Conservation (phyloP, 129 eudicot species). For the Rutidosis leptorrhynchoides region DNA sequence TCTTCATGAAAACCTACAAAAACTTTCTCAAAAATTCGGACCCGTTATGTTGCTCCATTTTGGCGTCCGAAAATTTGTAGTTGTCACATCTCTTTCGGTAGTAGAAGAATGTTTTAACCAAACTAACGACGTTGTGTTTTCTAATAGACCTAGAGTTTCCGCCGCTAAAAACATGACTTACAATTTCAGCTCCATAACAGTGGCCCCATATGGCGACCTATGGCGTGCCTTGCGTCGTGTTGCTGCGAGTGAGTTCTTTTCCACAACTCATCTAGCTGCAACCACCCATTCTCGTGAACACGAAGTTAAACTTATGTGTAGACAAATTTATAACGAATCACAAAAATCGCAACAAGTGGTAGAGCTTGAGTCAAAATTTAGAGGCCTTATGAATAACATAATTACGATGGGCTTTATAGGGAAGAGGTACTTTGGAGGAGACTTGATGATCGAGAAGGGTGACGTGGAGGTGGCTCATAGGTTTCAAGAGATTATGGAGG, state of each 20-base stretch:
- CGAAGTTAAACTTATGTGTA: neutral
- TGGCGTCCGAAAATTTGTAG: too few species aligned
- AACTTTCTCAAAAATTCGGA: too few species aligned
- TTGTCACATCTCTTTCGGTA: too few species aligned
- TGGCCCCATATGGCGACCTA: neutral
- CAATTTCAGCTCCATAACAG: neutral
- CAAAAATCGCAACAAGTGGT: neutral
- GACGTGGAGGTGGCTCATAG: neutral
- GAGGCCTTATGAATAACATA: neutral
- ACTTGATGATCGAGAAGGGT: neutral
- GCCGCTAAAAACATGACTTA: neutral
- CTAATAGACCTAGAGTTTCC: neutral
- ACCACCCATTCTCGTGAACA: neutral
- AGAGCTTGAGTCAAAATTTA: neutral
- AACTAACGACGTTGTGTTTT: too few species aligned
- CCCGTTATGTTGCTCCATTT: too few species aligned
- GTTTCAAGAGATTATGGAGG: neutral
- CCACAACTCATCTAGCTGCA: neutral
- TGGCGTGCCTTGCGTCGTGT: neutral
- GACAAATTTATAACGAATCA: neutral
- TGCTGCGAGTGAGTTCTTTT: neutral
- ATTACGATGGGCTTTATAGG: neutral
- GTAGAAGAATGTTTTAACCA: too few species aligned
- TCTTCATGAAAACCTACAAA: too few species aligned
- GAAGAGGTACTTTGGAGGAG: neutral